These are phyloP conservation scores for Boletales sp. DNA, from an alignment of 768 basidiomycete genomes.

Conservation along the genomic window DNA sequence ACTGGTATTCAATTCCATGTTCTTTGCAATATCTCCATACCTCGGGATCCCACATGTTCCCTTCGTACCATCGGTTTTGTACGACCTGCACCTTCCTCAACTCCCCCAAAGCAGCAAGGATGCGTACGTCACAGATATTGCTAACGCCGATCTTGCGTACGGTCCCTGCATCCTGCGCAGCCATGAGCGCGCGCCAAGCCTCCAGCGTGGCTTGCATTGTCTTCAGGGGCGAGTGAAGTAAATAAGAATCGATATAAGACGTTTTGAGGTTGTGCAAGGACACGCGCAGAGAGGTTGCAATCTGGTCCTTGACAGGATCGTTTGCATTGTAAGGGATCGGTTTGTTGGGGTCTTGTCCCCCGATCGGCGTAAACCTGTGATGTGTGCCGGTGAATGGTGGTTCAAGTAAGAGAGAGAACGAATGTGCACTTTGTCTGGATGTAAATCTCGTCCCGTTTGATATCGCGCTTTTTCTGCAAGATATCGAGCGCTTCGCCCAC, in stretches of 20 bases:
- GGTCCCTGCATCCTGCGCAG: constrained; percentile 61
- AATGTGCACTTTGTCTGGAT: constrained; percentile 71
- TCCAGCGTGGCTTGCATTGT: constrained; percentile 57
- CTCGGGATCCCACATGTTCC: constrained; percentile 68
- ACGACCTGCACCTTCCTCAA: constrained; percentile 66
- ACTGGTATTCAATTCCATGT: constrained; percentile 74
- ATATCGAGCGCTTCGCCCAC: constrained; percentile 70
- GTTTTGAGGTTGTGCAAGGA: constrained; percentile 71
- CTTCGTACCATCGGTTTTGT: constrained; percentile 84
- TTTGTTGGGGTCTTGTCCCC: constrained; percentile 66
- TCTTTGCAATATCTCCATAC: constrained; percentile 63
- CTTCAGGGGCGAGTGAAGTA: constrained; percentile 72
- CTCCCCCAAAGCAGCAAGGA: constrained; percentile 51
- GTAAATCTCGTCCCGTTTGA: constrained; percentile 68
- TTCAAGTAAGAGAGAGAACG: not conserved
- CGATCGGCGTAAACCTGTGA: constrained; percentile 65
- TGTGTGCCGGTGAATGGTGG: not conserved
- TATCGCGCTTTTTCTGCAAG: constrained; percentile 52
- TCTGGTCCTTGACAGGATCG: constrained; percentile 52
- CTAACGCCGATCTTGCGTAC: constrained; percentile 69
- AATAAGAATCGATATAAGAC: constrained; percentile 71
- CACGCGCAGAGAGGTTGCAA: constrained; percentile 54
- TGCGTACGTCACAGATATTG: constrained; percentile 64
- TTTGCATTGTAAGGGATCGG: constrained; percentile 71
- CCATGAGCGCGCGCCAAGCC: constrained; percentile 63